Base-by-base conservation (phyloP, 2,329 filamentous ascomycete species). In the Exophiala phaeomuriformis region DNA sequence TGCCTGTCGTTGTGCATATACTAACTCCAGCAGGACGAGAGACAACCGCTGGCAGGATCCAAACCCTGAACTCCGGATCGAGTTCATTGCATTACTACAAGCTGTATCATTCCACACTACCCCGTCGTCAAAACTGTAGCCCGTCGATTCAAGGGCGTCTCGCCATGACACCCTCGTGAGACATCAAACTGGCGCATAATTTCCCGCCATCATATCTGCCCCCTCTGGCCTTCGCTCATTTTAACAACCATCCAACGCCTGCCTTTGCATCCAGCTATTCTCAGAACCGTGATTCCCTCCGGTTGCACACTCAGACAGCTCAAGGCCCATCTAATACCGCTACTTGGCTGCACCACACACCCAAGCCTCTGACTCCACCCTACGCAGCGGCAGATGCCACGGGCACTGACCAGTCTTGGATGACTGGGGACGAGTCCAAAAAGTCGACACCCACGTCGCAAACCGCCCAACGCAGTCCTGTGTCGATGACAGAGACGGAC, bases 391-490 rank as follows among this genome's bases (percentile, higher is more conserved):
- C 61, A 51, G 58, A 62, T 62, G 60, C 54, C 28, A 47, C 43
- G 10, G 36, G 35, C 37, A 48, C 52, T 32, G 49, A 58, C 8
- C 49, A 47, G n/a, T 32, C 39, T 47, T 52, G 53, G 36, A 59
- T 62, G 58, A 56, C 53, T 39, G 52, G 52, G 51, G 56, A 52
- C 33, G 51, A 49, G 40, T 62, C 61, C 53, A 56, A 49, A 19
- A 57, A 61, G 48, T 58, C 60, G 51, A 59, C 58, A 41, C 54
- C 60, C 43, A 55, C 57, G n/a, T 53, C 58, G 30, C 54, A 53
- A 40, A 57, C 56, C 31, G 41, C 55, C 30, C 56, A 58, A 37
- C 54, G 56, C 47, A 63, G 58, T 42, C 61, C 61, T 19, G 35
- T 51, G 12, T 61, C 58, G 45, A 61, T 61, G 58, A 61, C 53